Evolutionary conservation across 768 basidiomycete genomes (phyloP).

Genomic region (Tylopilus balloui): DNA sequence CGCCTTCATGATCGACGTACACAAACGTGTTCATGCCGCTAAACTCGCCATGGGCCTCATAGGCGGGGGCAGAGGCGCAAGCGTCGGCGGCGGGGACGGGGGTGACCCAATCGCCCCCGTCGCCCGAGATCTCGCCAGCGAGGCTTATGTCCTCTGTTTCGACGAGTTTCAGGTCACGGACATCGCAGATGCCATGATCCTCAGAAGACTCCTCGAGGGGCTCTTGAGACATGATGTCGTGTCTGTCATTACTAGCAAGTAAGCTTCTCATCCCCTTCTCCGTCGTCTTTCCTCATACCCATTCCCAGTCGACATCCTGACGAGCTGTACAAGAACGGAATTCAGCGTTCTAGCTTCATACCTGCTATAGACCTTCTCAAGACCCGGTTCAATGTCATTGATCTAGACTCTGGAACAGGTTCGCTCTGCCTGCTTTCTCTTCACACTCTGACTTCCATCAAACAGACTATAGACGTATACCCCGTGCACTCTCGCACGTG

Average conservation of each 20-base stretch:
- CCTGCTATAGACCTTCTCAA: constrained; percentile 95
- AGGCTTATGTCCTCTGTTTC: constrained; percentile 87
- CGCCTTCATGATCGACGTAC: constrained; percentile 98
- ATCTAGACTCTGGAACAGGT: constrained; percentile 96
- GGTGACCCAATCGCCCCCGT: constrained; percentile 87
- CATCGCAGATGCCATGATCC: constrained; percentile 97
- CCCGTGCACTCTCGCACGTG: constrained; percentile 87
- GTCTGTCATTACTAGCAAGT: constrained; percentile 98
- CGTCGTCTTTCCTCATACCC: neutral
- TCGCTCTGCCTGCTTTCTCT: constrained; percentile 11
- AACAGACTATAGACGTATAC: constrained; percentile 90
- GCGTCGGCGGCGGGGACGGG: constrained; percentile 25
- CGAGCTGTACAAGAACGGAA: constrained; percentile 97
- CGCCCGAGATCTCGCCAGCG: constrained; percentile 78
- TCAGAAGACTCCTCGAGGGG: constrained; percentile 83
- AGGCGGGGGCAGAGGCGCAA: constrained; percentile 33
- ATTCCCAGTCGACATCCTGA: constrained; percentile 85
- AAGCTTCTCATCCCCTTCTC: constrained; percentile 25
- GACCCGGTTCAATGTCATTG: constrained; percentile 77
- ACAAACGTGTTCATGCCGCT: constrained; percentile 83
- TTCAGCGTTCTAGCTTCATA: constrained; percentile 90
- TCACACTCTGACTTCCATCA: neutral
- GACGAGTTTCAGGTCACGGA: constrained; percentile 99
- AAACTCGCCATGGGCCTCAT: constrained; percentile 65
- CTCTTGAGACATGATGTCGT: constrained; percentile 86